Percentiles rank a stretch among this genome's conserved stretches.
Conservation (phyloP, 2,329 filamentous ascomycete species). For the Fusarium odoratissimum region DNA sequence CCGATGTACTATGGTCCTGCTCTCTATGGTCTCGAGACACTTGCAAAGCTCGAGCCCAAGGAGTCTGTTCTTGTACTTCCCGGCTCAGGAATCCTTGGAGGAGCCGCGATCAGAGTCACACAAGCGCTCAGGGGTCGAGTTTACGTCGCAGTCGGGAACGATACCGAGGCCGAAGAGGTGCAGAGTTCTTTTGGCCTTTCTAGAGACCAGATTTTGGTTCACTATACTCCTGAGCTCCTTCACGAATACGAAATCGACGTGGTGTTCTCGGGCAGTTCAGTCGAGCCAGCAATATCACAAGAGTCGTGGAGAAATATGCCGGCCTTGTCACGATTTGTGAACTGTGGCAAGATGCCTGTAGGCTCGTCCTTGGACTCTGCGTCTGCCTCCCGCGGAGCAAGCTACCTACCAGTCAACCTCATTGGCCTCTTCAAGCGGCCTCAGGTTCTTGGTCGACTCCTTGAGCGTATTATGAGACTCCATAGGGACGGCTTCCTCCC, state of each 20-base stretch:
- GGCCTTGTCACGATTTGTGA: not conserved
- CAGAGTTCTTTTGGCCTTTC: not conserved
- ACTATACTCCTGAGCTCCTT: not conserved
- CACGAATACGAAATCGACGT: not conserved
- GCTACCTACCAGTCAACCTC: not conserved
- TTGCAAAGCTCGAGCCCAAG: not conserved
- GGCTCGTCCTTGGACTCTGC: not conserved
- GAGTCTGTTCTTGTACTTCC: not conserved
- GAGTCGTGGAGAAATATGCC: not conserved
- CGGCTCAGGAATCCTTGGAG: not conserved
- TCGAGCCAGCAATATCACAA: not conserved
- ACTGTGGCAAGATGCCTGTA: not conserved
- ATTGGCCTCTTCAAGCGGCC: not conserved
- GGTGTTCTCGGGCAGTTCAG: not conserved
- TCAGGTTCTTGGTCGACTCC: not conserved
- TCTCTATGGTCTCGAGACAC: not conserved
- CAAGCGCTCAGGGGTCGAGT: not conserved
- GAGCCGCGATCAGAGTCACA: not conserved
- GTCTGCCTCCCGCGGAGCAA: not conserved
- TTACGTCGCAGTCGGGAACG: not conserved
- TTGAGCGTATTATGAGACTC: not conserved
- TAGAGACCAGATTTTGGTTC: not conserved
- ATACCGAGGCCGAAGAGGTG: not conserved
- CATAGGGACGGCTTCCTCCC: not conserved
- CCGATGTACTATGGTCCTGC: not conserved